Conservation (phyloP, 139 green algal species). For the Chlamydomonas applanata region DNA sequence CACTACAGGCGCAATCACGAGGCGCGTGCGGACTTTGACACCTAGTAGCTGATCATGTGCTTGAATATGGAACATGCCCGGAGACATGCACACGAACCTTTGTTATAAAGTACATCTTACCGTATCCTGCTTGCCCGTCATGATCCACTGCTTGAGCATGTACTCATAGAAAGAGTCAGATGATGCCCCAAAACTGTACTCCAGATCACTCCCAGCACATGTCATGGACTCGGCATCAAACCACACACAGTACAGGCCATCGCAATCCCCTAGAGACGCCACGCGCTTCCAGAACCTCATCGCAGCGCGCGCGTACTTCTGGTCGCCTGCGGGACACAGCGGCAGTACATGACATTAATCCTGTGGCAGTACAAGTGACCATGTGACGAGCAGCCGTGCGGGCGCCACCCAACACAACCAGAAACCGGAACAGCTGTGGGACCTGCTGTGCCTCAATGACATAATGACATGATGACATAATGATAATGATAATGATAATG, state of each 20-base stretch:
- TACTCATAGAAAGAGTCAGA: constrained; percentile 66
- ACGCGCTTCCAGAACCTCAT: constrained; percentile 1
- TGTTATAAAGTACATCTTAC: background rate
- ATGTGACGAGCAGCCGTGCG: no score
- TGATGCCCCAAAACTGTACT: constrained; percentile 27
- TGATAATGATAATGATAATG: no score
- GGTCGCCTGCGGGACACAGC: constrained; percentile 9
- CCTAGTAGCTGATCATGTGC: background rate
- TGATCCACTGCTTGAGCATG: constrained; percentile 79
- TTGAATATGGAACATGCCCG: background rate
- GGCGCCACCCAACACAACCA: no score
- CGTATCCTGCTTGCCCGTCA: constrained; percentile 21
- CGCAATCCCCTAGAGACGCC: background rate
- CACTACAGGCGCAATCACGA: no score
- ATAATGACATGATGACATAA: no score
- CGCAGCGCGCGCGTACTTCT: background rate
- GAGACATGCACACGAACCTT: background rate
- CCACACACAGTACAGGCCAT: constrained; percentile 19
- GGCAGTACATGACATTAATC: no score
- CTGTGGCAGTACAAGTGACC: no score
- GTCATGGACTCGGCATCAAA: constrained; percentile 1
- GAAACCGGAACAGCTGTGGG: no score
- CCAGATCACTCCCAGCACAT: background rate
- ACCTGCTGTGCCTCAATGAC: no score
- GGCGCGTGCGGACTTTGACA: background rate